These are phyloP conservation scores for Dactylella cylindrospora DNA, from an alignment of 2,329 filamentous ascomycete species.

Conservation along the genomic window DNA sequence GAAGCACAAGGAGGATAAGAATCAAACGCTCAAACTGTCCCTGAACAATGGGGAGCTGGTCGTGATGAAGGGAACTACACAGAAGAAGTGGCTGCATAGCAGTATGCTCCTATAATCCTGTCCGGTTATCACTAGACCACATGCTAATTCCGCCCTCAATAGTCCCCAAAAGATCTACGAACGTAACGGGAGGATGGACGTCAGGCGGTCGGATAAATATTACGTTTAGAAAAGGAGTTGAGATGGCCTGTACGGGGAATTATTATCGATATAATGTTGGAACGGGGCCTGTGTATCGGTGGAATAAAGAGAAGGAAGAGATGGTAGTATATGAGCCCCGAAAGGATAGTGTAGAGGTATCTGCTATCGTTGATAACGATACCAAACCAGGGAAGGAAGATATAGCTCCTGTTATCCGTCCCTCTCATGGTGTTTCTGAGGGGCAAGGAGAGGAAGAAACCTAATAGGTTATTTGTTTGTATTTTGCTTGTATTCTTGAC, in stretches of 20 bases:
- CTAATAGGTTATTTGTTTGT: too few relatives aligned
- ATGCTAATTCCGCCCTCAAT: constrained; percentile 64
- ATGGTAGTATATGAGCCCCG: constrained; percentile 11
- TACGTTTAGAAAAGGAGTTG: constrained; percentile 71
- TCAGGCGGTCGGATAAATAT: constrained; percentile 73
- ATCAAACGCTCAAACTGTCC: constrained; percentile 18
- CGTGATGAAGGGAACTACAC: constrained; percentile 51
- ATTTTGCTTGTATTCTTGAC: too few relatives aligned
- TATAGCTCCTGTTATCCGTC: too few relatives aligned
- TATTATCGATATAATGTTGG: constrained; percentile 60
- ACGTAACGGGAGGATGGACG: constrained; percentile 51
- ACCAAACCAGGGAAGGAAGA: too few relatives aligned
- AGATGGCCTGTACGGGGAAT: constrained; percentile 74
- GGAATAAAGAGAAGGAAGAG: constrained; percentile 14
- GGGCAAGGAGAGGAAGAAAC: too few relatives aligned
- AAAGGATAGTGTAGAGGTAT: too few relatives aligned
- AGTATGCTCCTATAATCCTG: constrained; percentile 8
- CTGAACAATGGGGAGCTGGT: constrained; percentile 49
- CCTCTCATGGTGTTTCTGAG: too few relatives aligned
- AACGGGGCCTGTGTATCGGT: constrained; percentile 20
- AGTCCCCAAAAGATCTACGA: constrained; percentile 53
- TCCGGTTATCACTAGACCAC: constrained; percentile 64
- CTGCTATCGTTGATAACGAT: too few relatives aligned
- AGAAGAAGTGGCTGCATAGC: constrained; percentile 55
- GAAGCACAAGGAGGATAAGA: constrained; percentile 57